Base-by-base conservation (phyloP, 1,284 basidiomycete genomes). In the Cryptococcus jaspeensis region DNA sequence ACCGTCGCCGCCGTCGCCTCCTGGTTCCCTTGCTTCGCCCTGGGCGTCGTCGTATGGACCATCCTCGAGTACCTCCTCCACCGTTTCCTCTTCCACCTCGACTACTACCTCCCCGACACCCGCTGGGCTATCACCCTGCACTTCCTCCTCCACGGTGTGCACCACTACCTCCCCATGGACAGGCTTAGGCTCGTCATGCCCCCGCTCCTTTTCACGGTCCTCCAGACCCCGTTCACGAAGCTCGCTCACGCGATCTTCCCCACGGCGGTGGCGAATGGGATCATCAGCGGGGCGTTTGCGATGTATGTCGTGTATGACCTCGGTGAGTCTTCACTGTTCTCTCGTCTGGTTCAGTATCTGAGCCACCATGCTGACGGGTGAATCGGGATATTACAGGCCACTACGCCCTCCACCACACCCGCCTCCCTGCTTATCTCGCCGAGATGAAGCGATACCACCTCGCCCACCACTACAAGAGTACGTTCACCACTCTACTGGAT, bases 131-230 rank as follows among this genome's bases (percentile, higher is more conserved):
- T 99, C 68, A 86, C 86, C 48, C 75, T 98, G 37, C 95, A 99
- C 77, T 99, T 99, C 79, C 76, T 93, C 68, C 81, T 94, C 69
- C 95, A 99, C 74, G 95, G 96, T 22, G 87, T 99, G 46, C 95
- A 99, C 75, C 95, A 99, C 79, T 99, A 95, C 73, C 81, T 99
- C 56, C 95, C 93, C 16, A 96, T 96, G 93, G 94, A 96, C 74
- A 89, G 90, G 62, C 78, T 96, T 67, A 85, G 96, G 53, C 86
- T 99, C 39, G 96, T 99, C 69, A 99, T 99, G 96, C 96, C 96
- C 0, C 96, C 96, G 0, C 73, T 84, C 3, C 77, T 99, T 55
- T 99, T 99, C 79, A 78, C 82, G 48, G 75, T 80, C 13, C 83
- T 99, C 28, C 87, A 90, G 61, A 83, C 83, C 45, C 96, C 95